Evolutionary conservation across 352 stramenopile species (phyloP).

Genomic region (Globisporangium polare): DNA sequence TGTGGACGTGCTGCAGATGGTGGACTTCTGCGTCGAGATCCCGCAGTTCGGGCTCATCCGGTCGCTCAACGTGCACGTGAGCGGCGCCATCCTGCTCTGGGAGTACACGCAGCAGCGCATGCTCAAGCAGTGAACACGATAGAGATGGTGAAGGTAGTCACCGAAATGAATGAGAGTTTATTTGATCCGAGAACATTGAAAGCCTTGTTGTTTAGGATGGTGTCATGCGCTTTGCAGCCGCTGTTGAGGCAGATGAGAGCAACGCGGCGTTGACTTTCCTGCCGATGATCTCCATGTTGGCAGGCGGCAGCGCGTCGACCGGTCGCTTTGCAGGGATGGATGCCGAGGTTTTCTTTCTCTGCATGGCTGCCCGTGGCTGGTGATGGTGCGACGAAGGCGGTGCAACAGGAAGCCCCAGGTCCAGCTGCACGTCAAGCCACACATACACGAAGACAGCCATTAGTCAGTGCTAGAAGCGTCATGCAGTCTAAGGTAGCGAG

Average conservation of each 20-base stretch:
- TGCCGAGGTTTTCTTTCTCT: background rate
- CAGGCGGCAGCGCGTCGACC: background rate
- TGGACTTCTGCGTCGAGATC: slow-evolving; percentile 98
- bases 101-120: slow-evolving; percentile 94
- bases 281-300: slow-evolving; percentile 13
- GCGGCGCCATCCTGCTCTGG: slow-evolving; percentile 93
- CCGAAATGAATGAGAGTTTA: background rate
- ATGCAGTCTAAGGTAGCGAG: background rate
- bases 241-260: background rate
- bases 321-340: background rate
- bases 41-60: slow-evolving; percentile 96
- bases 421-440: background rate
- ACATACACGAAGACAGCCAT: background rate
- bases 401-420: background rate
- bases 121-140: slow-evolving; percentile 1
- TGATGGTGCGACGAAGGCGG: background rate
- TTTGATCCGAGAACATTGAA: background rate
- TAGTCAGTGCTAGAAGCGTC: background rate
- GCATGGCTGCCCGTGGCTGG: background rate
- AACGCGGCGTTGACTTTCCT: slow-evolving; percentile 3
- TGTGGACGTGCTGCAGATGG: slow-evolving; percentile 91
- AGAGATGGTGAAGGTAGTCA: background rate
- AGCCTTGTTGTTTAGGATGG: background rate
- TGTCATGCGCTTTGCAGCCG: background rate
- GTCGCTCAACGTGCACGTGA: slow-evolving; percentile 97